Conservation (phyloP, 2,329 filamentous ascomycete genomes). For the Paraphaeosphaeria sporulosa region DNA sequence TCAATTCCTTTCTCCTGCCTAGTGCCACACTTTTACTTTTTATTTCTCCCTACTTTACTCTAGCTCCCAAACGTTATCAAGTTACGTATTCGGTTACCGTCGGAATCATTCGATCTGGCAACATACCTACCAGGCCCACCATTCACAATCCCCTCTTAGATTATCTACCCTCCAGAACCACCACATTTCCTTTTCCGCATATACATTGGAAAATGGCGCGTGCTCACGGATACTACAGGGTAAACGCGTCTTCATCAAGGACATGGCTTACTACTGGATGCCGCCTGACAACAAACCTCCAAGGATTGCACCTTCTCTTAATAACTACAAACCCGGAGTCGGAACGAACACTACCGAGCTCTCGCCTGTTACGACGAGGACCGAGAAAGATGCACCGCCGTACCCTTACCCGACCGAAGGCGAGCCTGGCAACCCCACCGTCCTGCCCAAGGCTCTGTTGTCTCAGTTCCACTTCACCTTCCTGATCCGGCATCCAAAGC, state of each 20-base stretch:
- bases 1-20: neutral
- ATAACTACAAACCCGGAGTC: conserved; percentile 65
- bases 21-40: neutral
- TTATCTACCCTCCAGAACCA: neutral
- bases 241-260: conserved; percentile 97
- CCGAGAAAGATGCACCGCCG: conserved; percentile 48
- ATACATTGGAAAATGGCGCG: conserved; percentile 14
- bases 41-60: neutral
- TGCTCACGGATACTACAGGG: conserved; percentile 61
- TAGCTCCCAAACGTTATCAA: neutral
- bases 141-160: conserved; percentile 4
- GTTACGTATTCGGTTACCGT: neutral
- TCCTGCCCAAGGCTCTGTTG: conserved; percentile 77
- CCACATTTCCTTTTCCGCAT: neutral
- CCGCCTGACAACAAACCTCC: conserved; percentile 74
- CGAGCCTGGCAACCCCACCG: conserved; percentile 81
- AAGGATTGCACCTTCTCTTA: conserved; percentile 79
- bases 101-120: neutral
- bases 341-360: conserved; percentile 57
- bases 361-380: conserved; percentile 42
- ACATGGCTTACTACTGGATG: conserved; percentile 92
- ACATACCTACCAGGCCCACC: neutral
- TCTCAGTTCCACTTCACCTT: conserved; percentile 92
- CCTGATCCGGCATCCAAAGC: conserved; percentile 93
- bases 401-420: conserved; percentile 66